Conservation (phyloP, 176 grass and related monocot genomes). For the Aegilops tauschii region DNA sequence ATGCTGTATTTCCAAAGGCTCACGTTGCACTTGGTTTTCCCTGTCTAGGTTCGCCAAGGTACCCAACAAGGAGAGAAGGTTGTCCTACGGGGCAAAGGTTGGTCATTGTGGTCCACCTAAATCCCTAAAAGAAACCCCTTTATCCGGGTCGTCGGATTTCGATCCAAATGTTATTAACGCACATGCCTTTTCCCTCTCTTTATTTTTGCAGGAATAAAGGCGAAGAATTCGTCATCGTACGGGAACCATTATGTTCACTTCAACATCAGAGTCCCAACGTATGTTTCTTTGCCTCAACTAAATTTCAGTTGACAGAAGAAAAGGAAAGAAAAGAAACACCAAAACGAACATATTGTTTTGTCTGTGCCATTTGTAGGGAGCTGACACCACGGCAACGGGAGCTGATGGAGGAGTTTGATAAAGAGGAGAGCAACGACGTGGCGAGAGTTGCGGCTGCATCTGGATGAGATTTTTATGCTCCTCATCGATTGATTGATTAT, state of each 20-base stretch:
- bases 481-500: neutral
- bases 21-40: neutral
- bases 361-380: constrained; percentile 39
- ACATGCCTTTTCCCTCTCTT: neutral
- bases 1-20: constrained; percentile 2
- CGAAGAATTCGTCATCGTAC: constrained; percentile 46
- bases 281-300: constrained; percentile 17
- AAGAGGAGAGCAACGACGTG: constrained; percentile 46
- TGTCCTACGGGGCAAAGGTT: constrained; percentile 83
- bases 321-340: neutral
- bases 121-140: neutral
- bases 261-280: constrained; percentile 72
- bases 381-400: constrained; percentile 61
- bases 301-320: neutral
- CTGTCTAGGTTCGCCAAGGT: constrained; percentile 72
- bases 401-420: constrained; percentile 76
- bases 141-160: neutral
- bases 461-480: constrained; percentile 36
- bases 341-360: neutral
- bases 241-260: constrained; percentile 94
- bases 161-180: neutral
- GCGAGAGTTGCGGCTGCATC: constrained; percentile 45
- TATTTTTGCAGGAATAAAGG: constrained; percentile 70
- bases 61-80: constrained; percentile 92
- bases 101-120: neutral